Base-by-base conservation (phyloP, 2,329 filamentous ascomycete species). In the Verticillium longisporum region DNA sequence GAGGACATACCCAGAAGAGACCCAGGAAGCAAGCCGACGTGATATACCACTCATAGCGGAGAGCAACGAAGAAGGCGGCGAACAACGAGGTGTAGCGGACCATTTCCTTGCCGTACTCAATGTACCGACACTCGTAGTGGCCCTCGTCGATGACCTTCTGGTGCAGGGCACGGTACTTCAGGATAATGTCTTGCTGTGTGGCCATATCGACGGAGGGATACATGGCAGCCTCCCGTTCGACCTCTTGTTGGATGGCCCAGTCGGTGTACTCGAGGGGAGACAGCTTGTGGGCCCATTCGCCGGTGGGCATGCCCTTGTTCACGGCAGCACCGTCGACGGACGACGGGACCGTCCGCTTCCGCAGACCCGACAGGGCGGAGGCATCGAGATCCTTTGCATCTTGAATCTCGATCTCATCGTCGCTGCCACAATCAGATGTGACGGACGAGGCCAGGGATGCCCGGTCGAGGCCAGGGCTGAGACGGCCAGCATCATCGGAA, bases 1-100 rank as follows among this genome's bases (percentile, higher is more conserved):
- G 32, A 69, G 6, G 21, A 70, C 71, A 53, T 73, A 83, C 80
- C 83, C 85, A 88, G 69, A 88, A 87, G 14, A 84, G 61, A 3
- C 86, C 86, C n/a, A 88, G 71, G 64, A 83, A 85, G 18, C 81
- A 64, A 38, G 84, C 83, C 3, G 84, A 86, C 1, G 80, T 78
- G 58, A 83, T 69, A 69, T 85, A 88, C 83, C 84, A 88, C 45
- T 76, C 75, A 36, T 71, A 68, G 61, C 72, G 72, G 2, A 88
- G 72, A 1, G 78, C 66, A 18, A 75, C 68, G 10, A 80, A 60
- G 67, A 84, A 87, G 0, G 70, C 61, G 0, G 63, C 66, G 61
- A 88, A 87, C 6, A 88, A 70, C 0, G 73, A 64, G 0, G 69
- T 66, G 66, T 87, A 88, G 11, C 86, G 82, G n/a, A 76, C 64